Base-by-base conservation (phyloP, 2,329 filamentous ascomycete species). In the Botrytis fabae region DNA sequence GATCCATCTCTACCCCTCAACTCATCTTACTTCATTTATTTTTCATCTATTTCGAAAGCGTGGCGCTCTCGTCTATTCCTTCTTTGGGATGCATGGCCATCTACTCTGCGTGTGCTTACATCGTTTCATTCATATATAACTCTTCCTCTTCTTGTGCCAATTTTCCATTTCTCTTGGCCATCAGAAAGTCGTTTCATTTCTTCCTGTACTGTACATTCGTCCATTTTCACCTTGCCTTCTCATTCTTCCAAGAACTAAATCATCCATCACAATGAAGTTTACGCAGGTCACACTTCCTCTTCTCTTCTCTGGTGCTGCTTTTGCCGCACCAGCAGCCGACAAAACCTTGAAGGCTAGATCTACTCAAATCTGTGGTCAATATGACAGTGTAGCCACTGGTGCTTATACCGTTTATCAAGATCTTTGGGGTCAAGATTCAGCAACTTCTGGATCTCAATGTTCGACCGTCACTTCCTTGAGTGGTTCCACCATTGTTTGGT, bases 341-440 rank as follows among this genome's bases (percentile, higher is more conserved):
- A 60, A 69, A 32, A 51, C 51, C 20, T 46, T 72, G 42, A 46
- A 40, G 5, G 54, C 40, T 25, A 60, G 63, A 60, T 48, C 63
- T 1, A 69, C 70, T 14, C 35, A 72, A 32, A 76, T 78, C 51
- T 79, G 78, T 63, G 77, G 76, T 18, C 75, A 75, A 64, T 79
- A 75, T 70, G 77, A 77, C 38, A 71, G 73, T 18, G 71, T 78
- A 25, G 66, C 69, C 9, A 79, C 78, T 10, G 81, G 80, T 61
- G 75, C 76, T 57, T 84, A 82, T 73, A 83, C 79, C 38, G 74
- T 84, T 40, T 83, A 83, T 76, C 83, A 84, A 74, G 79, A 84
- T 76, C 68, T 76, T 65, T 74, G 70, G 70, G 63, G 51, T 35
- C 2, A 61, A 28, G 25, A 14, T 40, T 18, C 22, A 20, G 70